Evolutionary conservation across 2,329 filamentous ascomycete species (phyloP).

Genomic region (Sphaerulina musiva): DNA sequence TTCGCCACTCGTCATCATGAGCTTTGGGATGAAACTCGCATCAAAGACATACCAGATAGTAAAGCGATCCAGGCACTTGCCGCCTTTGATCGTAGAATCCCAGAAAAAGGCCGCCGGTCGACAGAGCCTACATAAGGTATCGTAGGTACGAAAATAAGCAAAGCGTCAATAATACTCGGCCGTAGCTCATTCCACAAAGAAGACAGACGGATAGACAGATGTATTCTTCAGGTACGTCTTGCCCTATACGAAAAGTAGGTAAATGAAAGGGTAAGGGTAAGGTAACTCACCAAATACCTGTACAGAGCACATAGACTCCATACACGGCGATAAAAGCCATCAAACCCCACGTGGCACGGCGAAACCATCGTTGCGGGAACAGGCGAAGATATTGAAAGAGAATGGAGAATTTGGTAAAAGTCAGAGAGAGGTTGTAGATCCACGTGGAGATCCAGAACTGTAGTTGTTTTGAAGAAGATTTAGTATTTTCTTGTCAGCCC

Average conservation of each 20-base stretch:
- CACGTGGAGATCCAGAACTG: slow-evolving; percentile 20
- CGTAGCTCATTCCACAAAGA: too few species aligned
- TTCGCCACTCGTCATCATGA: not conserved
- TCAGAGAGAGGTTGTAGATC: slow-evolving; percentile 36
- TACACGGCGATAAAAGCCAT: slow-evolving; percentile 33
- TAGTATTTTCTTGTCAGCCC: not conserved
- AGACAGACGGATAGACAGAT: not conserved
- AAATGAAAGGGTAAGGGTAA: too few species aligned
- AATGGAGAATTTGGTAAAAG: slow-evolving; percentile 42
- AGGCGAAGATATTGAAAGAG: slow-evolving; percentile 46
- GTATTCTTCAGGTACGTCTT: too few species aligned
- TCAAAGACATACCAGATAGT: slow-evolving; percentile 36
- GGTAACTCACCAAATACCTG: slow-evolving; percentile 29
- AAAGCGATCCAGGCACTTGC: slow-evolving; percentile 37
- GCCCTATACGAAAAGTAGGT: too few species aligned
- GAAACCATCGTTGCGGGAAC: slow-evolving; percentile 38
- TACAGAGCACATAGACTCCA: slow-evolving; percentile 32
- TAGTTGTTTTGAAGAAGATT: not conserved
- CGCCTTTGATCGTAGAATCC: slow-evolving; percentile 29
- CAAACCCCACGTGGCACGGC: slow-evolving; percentile 27
- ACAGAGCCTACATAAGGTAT: slow-evolving; percentile 34
- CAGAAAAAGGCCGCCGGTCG: slow-evolving; percentile 40
- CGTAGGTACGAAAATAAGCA: not conserved
- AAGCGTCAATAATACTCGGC: not conserved
- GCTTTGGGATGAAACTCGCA: not conserved